Evolutionary conservation across 805 yeast species (phyloP).

Genomic region (Scheffersomyces stipitis): DNA sequence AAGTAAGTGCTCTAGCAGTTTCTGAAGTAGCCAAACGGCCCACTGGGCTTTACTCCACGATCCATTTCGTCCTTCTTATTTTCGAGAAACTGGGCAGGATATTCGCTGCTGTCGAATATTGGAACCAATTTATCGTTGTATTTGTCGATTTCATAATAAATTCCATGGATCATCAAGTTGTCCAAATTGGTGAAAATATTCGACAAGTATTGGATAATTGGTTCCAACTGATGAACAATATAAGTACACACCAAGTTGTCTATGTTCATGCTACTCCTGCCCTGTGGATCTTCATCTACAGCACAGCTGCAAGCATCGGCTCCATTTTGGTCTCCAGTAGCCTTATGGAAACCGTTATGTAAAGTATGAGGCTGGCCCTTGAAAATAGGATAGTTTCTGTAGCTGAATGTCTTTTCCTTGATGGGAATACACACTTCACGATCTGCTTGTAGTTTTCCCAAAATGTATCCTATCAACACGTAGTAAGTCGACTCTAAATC

Average conservation of each 20-base stretch:
- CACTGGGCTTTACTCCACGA: neutral
- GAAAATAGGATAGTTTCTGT: constrained; percentile 28
- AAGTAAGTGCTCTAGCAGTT: neutral
- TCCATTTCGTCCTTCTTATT: neutral
- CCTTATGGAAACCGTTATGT: constrained; percentile 30
- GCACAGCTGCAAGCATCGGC: constrained; percentile 21
- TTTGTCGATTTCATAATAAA: constrained; percentile 23
- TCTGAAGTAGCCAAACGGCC: constrained; percentile 8
- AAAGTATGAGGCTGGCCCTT: constrained; percentile 37
- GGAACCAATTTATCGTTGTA: constrained; percentile 16
- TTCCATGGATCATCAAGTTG: constrained; percentile 35
- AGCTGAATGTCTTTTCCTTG: constrained; percentile 22
- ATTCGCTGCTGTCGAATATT: constrained; percentile 26
- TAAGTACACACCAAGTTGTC: constrained; percentile 36
- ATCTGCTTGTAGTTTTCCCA: constrained; percentile 35
- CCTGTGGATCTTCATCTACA: constrained; percentile 23
- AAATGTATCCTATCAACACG: constrained; percentile 30
- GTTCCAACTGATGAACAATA: constrained; percentile 33
- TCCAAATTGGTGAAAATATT: constrained; percentile 23
- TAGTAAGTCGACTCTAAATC: constrained; percentile 30
- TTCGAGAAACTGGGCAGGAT: constrained; percentile 22
- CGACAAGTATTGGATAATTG: constrained; percentile 26
- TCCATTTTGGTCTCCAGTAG: constrained; percentile 3
- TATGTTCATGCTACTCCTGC: constrained; percentile 18
- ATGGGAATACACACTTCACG: constrained; percentile 37